Evolutionary conservation across 345 rosid species (phyloP), one percentile per base, ranked within the genome.

Genomic region (Eucalyptus coolabah): DNA sequence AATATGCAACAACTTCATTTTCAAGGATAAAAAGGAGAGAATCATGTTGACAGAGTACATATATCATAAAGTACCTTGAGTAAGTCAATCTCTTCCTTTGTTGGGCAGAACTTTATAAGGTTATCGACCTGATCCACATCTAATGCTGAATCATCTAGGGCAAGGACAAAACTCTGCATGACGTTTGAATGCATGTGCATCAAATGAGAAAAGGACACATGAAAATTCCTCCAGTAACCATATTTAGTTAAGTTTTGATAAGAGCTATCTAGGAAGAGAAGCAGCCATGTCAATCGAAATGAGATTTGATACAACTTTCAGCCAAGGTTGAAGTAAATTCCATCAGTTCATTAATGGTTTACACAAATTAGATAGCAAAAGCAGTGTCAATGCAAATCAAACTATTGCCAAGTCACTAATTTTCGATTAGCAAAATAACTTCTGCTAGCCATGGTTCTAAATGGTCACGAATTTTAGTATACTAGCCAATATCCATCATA

Each of bases 51-150:
- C 88, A 86, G 54, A 86, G 63, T 37, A 7, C 63, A 86, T 53
- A 53, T 32, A 86, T 86, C 88, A 86, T 40, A 77, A 77, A 40
- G 83, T 40, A 87, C 98, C 99, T 98, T 96, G 26, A 98, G 95
- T 87, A 93, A 93, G 86, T 98, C 99, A 95, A 95, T 95, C 94
- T 98, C 99, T 90, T 98, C 99, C 93, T 95, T 96, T 88, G 98
- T 96, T 81, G 99, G 99, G 91, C 96, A 95, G 92, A 96, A 96
- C 92, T 96, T 98, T 88, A 98, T 95, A 88, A 98, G 95, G 91
- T 96, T 96, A 87, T 98, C 98, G 40, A 98, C 99, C 92, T 96
- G 99, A 93, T 96, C 99, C 90, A 91, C 93, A 91, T 96, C 98
- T 90, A 98, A 91, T 60, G 94, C 94, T 47, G 97, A 95, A 87